These are phyloP conservation scores for Schwanniomyces polymorphus DNA, from an alignment of 805 yeast species.

Conservation along the genomic window DNA sequence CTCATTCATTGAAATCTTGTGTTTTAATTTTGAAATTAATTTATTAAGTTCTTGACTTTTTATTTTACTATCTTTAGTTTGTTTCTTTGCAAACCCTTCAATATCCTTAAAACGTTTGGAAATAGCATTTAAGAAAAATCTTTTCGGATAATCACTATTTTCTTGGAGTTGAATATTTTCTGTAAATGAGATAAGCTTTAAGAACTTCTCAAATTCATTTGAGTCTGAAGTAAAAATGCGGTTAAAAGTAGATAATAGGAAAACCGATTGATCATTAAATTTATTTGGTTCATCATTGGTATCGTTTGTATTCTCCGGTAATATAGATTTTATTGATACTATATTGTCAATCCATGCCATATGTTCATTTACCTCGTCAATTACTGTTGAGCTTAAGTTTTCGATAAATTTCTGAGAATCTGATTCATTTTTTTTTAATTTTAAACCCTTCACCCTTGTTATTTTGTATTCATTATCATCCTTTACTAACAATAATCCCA, in stretches of 20 bases:
- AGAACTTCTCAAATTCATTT: slow-evolving; percentile 16
- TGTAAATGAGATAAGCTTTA: slow-evolving; percentile 25
- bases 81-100: slow-evolving; percentile 82
- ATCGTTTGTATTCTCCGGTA: slow-evolving; percentile 6
- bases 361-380: slow-evolving; percentile 36
- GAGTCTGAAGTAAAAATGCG: slow-evolving; percentile 13
- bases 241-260: slow-evolving; percentile 15
- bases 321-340: slow-evolving; percentile 7
- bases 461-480: slow-evolving; percentile 47
- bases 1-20: slow-evolving; percentile 63
- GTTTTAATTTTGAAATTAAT: slow-evolving; percentile 32
- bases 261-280: slow-evolving; percentile 11
- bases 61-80: slow-evolving; percentile 68
- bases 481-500: slow-evolving; percentile 69
- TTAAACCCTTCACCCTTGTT: slow-evolving; percentile 78
- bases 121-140: slow-evolving; percentile 44
- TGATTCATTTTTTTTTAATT: slow-evolving; percentile 41
- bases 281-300: slow-evolving; percentile 10
- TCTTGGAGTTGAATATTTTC: slow-evolving; percentile 25
- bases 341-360: slow-evolving; percentile 50
- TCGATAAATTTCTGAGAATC: slow-evolving; percentile 31
- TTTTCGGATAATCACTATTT: slow-evolving; percentile 14
- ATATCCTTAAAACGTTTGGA: slow-evolving; percentile 83
- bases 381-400: slow-evolving; percentile 40
- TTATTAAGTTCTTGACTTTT: slow-evolving; percentile 47